These are phyloP conservation scores for Cairneyella variabilis DNA, from an alignment of 495 filamentous ascomycete genomes.

Conservation along the genomic window DNA sequence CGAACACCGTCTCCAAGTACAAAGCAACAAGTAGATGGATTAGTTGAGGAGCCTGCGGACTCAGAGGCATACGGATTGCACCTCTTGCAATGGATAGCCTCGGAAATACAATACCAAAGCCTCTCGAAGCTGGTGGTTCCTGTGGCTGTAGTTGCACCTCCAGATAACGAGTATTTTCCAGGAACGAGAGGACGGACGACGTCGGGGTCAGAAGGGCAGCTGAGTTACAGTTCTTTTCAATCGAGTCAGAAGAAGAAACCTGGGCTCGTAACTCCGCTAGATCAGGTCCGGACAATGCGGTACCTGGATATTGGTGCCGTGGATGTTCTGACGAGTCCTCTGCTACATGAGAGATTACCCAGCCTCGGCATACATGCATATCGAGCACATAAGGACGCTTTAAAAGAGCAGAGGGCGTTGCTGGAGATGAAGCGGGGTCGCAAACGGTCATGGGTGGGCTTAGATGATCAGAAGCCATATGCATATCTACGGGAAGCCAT, in stretches of 20 bases:
- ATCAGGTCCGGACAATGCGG: conserved; percentile 46
- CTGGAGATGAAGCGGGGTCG: conserved; percentile 62
- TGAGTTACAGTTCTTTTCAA: conserved; percentile 28
- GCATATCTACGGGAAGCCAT: conserved; percentile 79
- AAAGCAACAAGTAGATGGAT: conserved; percentile 30
- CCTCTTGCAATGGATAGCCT: conserved; percentile 63
- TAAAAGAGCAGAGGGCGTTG: conserved; percentile 63
- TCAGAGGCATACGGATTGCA: conserved; percentile 56
- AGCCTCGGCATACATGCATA: conserved; percentile 79
- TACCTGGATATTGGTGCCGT: conserved; percentile 82
- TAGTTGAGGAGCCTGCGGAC: conserved; percentile 36
- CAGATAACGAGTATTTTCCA: conserved; percentile 7
- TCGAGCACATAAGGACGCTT: conserved; percentile 67
- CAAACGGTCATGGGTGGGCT: conserved; percentile 89
- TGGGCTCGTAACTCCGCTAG: conserved; percentile 32
- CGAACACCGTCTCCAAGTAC: conserved; percentile 42
- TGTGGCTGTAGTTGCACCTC: conserved; percentile 55
- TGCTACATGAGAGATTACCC: conserved; percentile 65
- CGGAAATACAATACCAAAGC: conserved; percentile 66
- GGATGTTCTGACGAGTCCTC: conserved; percentile 76
- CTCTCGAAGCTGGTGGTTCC: conserved; percentile 72
- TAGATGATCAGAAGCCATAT: conserved; percentile 83
- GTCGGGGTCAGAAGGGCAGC: conserved; percentile 3
- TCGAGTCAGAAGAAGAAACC: conserved; percentile 26
- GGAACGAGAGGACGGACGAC: conserved; percentile 2